phyloP scores from a whole-genome alignment of 23 red algal species.

The Gracilaria vermiculophylla region DNA sequence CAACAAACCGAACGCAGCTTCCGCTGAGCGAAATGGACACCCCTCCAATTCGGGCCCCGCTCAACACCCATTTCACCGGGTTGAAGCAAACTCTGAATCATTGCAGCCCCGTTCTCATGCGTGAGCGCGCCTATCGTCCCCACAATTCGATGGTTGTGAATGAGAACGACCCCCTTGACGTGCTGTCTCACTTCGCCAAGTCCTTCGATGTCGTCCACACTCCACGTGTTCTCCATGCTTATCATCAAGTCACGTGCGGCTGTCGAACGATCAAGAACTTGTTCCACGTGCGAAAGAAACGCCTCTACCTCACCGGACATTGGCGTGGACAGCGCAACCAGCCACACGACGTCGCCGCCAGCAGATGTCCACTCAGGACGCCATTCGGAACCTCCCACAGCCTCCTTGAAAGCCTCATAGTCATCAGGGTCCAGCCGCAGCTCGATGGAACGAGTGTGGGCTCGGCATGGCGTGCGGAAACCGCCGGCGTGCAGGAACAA shows the following conservation, averaged over 20 bases:
- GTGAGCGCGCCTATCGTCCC: slow-evolving; percentile 28
- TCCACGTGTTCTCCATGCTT: slow-evolving; percentile 57
- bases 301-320: not conserved
- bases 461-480: not conserved
- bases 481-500: slow-evolving; percentile 35
- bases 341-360: slow-evolving; percentile 31
- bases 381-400: slow-evolving; percentile 46
- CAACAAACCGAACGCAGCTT: slow-evolving; percentile 20
- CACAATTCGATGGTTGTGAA: not conserved
- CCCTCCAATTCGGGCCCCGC: not conserved
- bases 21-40: not conserved
- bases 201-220: slow-evolving; percentile 24
- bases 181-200: not conserved
- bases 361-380: slow-evolving; percentile 53
- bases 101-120: slow-evolving; percentile 12
- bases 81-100: not conserved
- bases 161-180: slow-evolving; percentile 1
- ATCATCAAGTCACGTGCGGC: slow-evolving; percentile 42
- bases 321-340: slow-evolving; percentile 16
- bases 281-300: slow-evolving; percentile 24
- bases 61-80: not conserved
- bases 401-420: slow-evolving; percentile 40
- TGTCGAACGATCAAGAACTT: slow-evolving; percentile 14
- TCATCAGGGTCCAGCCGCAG: slow-evolving; percentile 53
- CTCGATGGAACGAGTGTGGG: not conserved